Percentiles rank a stretch among this genome's conserved stretches.
Conservation (phyloP, 768 basidiomycete genomes). For the Leucocoprinus leucothites region DNA sequence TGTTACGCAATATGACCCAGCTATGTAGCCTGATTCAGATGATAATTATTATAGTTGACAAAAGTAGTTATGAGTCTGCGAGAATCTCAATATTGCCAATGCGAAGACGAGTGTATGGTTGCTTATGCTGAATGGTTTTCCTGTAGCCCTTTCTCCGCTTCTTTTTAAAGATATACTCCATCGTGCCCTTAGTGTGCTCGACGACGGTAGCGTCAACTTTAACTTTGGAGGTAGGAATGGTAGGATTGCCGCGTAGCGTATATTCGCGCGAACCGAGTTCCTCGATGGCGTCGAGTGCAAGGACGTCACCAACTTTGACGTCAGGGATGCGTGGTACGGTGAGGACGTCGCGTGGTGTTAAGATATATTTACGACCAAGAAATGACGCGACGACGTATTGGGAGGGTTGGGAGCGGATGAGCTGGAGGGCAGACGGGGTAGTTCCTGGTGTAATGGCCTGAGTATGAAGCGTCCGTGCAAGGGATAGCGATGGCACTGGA, state of each 20-base stretch:
- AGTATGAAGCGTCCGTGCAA: slow-evolving; percentile 21
- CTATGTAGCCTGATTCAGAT: slow-evolving; percentile 12
- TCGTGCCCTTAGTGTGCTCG: slow-evolving; percentile 93
- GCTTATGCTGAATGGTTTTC: slow-evolving; percentile 91
- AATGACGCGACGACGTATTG: slow-evolving; percentile 91
- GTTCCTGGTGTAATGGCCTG: slow-evolving; percentile 28
- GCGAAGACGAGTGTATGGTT: slow-evolving; percentile 91
- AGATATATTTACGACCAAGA: slow-evolving; percentile 83
- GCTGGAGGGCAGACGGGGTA: slow-evolving; percentile 63
- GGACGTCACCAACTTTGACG: slow-evolving; percentile 79
- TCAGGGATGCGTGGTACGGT: slow-evolving; percentile 90
- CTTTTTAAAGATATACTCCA: slow-evolving; percentile 94
- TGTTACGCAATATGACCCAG: slow-evolving; percentile 9
- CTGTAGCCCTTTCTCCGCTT: slow-evolving; percentile 98
- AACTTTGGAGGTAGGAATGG: slow-evolving; percentile 63
- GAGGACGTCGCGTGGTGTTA: slow-evolving; percentile 87
- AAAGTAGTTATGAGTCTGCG: slow-evolving; percentile 20
- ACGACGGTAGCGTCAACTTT: slow-evolving; percentile 87
- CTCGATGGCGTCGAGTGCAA: slow-evolving; percentile 81
- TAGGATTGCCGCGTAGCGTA: slow-evolving; percentile 78
- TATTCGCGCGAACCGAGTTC: slow-evolving; percentile 96
- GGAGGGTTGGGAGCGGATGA: slow-evolving; percentile 88
- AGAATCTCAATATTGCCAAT: slow-evolving; percentile 75
- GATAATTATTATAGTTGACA: slow-evolving; percentile 15
- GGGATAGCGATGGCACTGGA: slow-evolving; percentile 10